These are phyloP conservation scores for Entomortierella lignicola DNA, from an alignment of 192 early-diverging fungal genomes.

Conservation along the genomic window DNA sequence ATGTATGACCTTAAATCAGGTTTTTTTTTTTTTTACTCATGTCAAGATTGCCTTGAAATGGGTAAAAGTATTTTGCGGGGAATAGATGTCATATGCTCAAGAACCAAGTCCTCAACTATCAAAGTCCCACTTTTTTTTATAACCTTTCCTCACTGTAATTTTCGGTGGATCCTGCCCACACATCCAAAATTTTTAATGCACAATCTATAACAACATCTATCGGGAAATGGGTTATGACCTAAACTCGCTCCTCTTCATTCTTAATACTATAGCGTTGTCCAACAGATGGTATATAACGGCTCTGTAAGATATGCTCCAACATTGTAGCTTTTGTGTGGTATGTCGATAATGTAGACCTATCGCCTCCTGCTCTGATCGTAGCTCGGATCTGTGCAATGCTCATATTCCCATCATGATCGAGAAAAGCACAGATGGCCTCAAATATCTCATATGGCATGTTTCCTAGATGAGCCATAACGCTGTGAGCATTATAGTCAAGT, in stretches of 20 bases:
- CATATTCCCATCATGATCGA: slow-evolving; percentile 40
- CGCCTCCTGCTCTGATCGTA: slow-evolving; percentile 14
- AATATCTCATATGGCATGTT: slow-evolving; percentile 54
- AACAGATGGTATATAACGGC: slow-evolving; percentile 30
- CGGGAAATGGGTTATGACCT: too few species aligned
- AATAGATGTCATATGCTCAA: background rate
- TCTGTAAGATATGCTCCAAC: slow-evolving; percentile 34
- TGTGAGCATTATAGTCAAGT: slow-evolving; percentile 29
- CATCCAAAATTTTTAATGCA: too few species aligned
- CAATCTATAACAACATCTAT: too few species aligned
- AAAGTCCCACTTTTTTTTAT: background rate
- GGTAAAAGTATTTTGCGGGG: slow-evolving; percentile 4
- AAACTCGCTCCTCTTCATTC: slow-evolving; percentile 31
- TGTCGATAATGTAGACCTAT: slow-evolving; percentile 13
- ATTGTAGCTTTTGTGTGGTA: slow-evolving; percentile 26
- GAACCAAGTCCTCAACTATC: background rate
- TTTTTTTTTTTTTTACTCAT: background rate
- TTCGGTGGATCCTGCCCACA: too few species aligned
- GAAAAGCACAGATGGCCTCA: slow-evolving; percentile 37
- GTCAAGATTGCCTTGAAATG: slow-evolving; percentile 7
- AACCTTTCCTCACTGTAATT: too few species aligned
- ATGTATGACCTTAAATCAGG: background rate
- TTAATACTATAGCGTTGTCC: slow-evolving; percentile 30
- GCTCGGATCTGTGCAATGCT: slow-evolving; percentile 30
- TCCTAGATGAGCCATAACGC: slow-evolving; percentile 23